Evolutionary conservation across 495 filamentous ascomycete genomes (phyloP), one percentile per base, ranked within the genome.

Genomic region (Penicillium antarcticum): DNA sequence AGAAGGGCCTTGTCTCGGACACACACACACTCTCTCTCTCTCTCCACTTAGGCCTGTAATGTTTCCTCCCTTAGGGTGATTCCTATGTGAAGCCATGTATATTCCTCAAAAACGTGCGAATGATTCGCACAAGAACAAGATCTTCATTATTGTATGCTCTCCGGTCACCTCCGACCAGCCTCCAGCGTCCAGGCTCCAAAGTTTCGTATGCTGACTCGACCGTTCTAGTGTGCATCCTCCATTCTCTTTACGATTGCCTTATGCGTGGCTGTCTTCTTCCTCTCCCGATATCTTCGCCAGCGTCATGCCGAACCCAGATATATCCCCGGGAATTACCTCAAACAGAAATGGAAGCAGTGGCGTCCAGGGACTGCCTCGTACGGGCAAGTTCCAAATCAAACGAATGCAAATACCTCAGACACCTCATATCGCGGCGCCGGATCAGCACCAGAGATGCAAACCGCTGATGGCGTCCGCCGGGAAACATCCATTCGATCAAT

Each of bases 401-500:
- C 58, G 38, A 47, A 54, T 8, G 23, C 53, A n/a, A 61, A 66
- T 42, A 54, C 52, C 5, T 43, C 50, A n/a, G 53, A 66, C 36
- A 67, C 62, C 13, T 43, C 68, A 17, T 62, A 61, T 47, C 57
- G 24, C 17, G 61, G 59, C n/a, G 49, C 61, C 1, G 50, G 60
- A 0, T 42, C 48, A 35, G 36, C 43, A 8, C 53, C 69, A 1
- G 66, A 76, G 34, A 72, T 70, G 66, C 37, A 41, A 13, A 54
- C 63, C 14, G 57, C 51, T 26, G 53, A 54, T n/a, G 77, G 72
- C 2, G 80, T 96, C 13, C 88, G 89, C 58, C 86, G 94, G 35
- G 87, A 92, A 56, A 90, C 89, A 0, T 94, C 88, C 5, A 76
- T 97, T 21, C 85, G 94, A 53, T 95, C 89, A 5, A 84, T 97